A percentile compares a stretch with the other conserved stretches of the same genome.
Conservation (phyloP, 78 protist species). For the Fonticula alba region DNA sequence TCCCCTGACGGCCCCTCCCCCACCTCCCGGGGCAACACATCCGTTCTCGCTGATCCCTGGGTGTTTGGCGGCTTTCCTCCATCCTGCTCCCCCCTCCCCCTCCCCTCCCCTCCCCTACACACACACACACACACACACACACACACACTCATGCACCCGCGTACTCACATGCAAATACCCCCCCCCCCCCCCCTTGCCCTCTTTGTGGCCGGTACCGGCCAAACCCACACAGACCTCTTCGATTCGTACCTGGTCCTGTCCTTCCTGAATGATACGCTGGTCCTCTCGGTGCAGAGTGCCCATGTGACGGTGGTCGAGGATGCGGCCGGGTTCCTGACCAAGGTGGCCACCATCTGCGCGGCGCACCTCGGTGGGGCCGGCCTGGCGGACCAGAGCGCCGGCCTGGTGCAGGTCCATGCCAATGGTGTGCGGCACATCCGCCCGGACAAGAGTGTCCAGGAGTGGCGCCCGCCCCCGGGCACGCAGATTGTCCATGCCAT, state of each 20-base stretch:
- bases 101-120: neutral
- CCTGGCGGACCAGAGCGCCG: conserved; percentile 58
- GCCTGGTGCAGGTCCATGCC: conserved; percentile 59
- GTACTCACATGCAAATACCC: neutral
- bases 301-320: conserved; percentile 62
- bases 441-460: conserved; percentile 43
- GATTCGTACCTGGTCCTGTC: conserved; percentile 69
- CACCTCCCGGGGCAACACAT: too few species aligned
- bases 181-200: conserved; percentile 51
- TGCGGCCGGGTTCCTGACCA: conserved; percentile 59
- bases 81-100: neutral
- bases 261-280: conserved; percentile 63
- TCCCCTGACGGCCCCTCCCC: too few species aligned
- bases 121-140: conserved; percentile 6
- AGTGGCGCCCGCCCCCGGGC: conserved; percentile 74
- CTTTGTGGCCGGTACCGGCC: conserved; percentile 42
- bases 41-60: too few species aligned
- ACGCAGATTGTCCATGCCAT: conserved; percentile 25
- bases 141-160: neutral
- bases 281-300: conserved; percentile 65
- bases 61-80: too few species aligned
- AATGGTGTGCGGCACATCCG: conserved; percentile 64
- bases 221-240: conserved; percentile 3
- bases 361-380: conserved; percentile 56
- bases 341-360: conserved; percentile 42